Evolutionary conservation across 306 rosid species (phyloP), one percentile per base, ranked within the genome.

Genomic region (Medicago arabica): DNA sequence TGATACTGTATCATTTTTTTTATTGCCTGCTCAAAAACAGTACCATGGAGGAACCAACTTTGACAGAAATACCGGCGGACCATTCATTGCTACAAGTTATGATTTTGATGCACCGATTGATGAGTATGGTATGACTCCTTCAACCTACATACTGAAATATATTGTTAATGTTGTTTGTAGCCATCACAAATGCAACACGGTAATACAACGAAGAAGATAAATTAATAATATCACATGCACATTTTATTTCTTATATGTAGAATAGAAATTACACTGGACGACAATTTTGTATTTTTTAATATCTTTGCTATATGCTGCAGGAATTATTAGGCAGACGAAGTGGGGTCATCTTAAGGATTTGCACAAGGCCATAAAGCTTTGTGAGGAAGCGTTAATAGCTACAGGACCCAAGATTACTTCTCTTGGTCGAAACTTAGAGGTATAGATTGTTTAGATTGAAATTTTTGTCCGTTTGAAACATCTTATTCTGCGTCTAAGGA

Each of bases 11-110:
- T 66, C 23, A 40, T n/a, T 81, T n/a, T n/a, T 57, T 85, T 71
- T 1, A 43, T 65, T 84, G 64, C 80, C 69, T 80, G 68, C 65
- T 83, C 40, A 71, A 58, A 31, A 79, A 76, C 86, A 96, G 99
- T 96, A 96, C 78, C 99, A 96, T 62, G 99, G 99, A 54, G 99
- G 99, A 23, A 96, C 99, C 53, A 96, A 92, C 93, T 96, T 96
- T 83, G 99, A 82, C 69, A 87, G 97, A 64, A 72, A 78, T 69
- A 46, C 88, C 72, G 98, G 99, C 7, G 99, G 99, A 73, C 99
- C 99, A 54, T 92, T 96, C 85, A 87, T 96, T 75, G 50, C 99
- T 36, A 92, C 99, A 55, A 96, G 91, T 78, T 96, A 96, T 85
- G 99, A 96, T 81, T 96, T 92, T 75, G 99, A 96, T 87, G 99